Conservation (phyloP, 345 rosid species). For the Salix exigua region DNA sequence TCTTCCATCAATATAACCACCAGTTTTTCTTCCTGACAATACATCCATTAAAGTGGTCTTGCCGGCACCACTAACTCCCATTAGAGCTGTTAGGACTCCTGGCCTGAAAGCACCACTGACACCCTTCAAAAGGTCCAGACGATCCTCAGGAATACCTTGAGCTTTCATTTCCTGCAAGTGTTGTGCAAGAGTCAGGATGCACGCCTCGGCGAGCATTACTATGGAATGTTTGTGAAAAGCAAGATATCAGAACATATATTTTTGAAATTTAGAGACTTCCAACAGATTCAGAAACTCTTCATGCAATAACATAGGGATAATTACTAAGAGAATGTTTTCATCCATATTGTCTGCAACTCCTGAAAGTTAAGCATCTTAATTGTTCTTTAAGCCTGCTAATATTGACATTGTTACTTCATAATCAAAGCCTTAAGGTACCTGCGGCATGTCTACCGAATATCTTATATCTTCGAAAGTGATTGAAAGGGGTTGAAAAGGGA, state of each 20-base stretch:
- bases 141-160: slow-evolving; percentile 47
- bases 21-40: slow-evolving; percentile 71
- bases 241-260: background rate
- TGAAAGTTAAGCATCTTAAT: background rate
- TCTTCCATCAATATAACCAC: slow-evolving; percentile 51
- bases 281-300: background rate
- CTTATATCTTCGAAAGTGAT: slow-evolving; percentile 53
- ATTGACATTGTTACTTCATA: background rate
- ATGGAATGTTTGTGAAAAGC: background rate
- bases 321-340: background rate
- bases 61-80: slow-evolving; percentile 75
- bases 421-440: slow-evolving; percentile 27
- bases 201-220: background rate
- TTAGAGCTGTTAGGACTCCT: slow-evolving; percentile 61
- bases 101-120: slow-evolving; percentile 67
- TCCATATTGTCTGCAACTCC: background rate
- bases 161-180: slow-evolving; percentile 54
- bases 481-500: slow-evolving; percentile 61
- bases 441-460: slow-evolving; percentile 66
- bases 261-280: background rate
- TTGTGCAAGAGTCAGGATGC: background rate
- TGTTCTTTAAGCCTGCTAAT: background rate
- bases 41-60: slow-evolving; percentile 78
- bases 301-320: background rate
- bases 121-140: slow-evolving; percentile 55